Conservation (phyloP, 2,329 filamentous ascomycete genomes). For the Pyrenophora teres region DNA sequence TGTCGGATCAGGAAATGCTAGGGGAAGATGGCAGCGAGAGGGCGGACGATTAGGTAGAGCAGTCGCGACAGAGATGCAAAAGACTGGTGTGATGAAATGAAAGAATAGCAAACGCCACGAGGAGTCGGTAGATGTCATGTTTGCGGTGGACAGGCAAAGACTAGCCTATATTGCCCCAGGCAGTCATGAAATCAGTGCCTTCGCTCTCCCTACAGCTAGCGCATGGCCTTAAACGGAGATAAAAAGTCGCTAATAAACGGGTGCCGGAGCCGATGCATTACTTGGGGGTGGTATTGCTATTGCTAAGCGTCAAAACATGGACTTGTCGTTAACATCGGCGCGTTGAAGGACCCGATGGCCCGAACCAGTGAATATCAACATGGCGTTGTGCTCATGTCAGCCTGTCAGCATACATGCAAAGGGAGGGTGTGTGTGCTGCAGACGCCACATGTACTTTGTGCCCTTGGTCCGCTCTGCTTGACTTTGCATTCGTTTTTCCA, state of each 20-base stretch:
- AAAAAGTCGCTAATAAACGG: slow-evolving; percentile 31
- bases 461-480: no score
- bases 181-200: slow-evolving; percentile 31
- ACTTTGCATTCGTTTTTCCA: slow-evolving; percentile 1
- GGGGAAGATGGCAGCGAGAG: slow-evolving; percentile 4
- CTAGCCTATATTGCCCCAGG: slow-evolving; percentile 24
- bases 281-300: slow-evolving; percentile 30
- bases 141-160: slow-evolving; percentile 16
- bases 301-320: slow-evolving; percentile 32
- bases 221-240: slow-evolving; percentile 32
- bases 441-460: neutral
- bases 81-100: slow-evolving; percentile 1
- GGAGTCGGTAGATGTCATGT: slow-evolving; percentile 7
- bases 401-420: neutral
- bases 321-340: slow-evolving; percentile 26
- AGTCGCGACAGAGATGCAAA: neutral
- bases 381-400: neutral
- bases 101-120: slow-evolving; percentile 7
- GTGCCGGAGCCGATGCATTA: slow-evolving; percentile 19
- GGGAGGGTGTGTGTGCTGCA: neutral
- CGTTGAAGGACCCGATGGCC: slow-evolving; percentile 21
- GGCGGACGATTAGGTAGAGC: neutral
- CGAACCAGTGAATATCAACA: slow-evolving; percentile 12
- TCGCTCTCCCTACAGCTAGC: slow-evolving; percentile 25
- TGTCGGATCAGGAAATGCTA: neutral